Evolutionary conservation across 169 alveolate genomes (phyloP).

Genomic region (Cryptosporidium ubiquitum): DNA sequence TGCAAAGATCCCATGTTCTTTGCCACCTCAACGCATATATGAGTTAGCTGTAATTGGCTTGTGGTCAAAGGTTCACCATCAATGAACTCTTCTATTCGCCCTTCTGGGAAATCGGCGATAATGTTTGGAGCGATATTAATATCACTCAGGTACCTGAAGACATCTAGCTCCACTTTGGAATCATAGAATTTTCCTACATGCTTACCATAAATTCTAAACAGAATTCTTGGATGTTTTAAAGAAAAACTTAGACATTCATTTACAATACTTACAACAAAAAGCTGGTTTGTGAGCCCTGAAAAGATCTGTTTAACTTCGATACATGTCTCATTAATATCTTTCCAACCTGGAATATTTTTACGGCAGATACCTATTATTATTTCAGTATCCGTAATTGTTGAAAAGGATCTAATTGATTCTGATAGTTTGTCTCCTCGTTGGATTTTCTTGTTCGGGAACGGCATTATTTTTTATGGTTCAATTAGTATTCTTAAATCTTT

Average conservation of each 20-base stretch:
- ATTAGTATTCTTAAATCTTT: neutral
- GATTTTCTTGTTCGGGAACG: slow-evolving; percentile 45
- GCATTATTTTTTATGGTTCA: slow-evolving; percentile 19
- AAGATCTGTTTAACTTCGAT: slow-evolving; percentile 78
- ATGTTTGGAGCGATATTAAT: slow-evolving; percentile 81
- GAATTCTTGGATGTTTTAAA: slow-evolving; percentile 74
- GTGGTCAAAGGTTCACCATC: slow-evolving; percentile 81
- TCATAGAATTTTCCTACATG: slow-evolving; percentile 80
- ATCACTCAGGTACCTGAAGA: slow-evolving; percentile 79
- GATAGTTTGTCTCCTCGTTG: slow-evolving; percentile 33
- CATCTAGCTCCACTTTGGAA: slow-evolving; percentile 80
- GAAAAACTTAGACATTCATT: slow-evolving; percentile 37
- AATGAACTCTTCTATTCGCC: slow-evolving; percentile 84
- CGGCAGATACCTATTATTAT: slow-evolving; percentile 77
- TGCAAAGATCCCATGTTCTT: slow-evolving; percentile 63
- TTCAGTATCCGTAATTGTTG: slow-evolving; percentile 79
- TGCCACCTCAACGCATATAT: slow-evolving; percentile 79
- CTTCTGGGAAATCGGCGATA: slow-evolving; percentile 80
- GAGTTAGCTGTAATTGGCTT: slow-evolving; percentile 76
- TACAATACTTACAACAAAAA: slow-evolving; percentile 77
- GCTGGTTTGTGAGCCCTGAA: slow-evolving; percentile 80
- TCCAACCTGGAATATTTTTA: slow-evolving; percentile 78
- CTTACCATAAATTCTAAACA: slow-evolving; percentile 80
- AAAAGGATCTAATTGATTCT: slow-evolving; percentile 69
- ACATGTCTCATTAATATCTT: slow-evolving; percentile 58